Evolutionary conservation across 2,329 filamentous ascomycete species (phyloP), one percentile per base, ranked within the genome.

Genomic region (Claviceps sp.): DNA sequence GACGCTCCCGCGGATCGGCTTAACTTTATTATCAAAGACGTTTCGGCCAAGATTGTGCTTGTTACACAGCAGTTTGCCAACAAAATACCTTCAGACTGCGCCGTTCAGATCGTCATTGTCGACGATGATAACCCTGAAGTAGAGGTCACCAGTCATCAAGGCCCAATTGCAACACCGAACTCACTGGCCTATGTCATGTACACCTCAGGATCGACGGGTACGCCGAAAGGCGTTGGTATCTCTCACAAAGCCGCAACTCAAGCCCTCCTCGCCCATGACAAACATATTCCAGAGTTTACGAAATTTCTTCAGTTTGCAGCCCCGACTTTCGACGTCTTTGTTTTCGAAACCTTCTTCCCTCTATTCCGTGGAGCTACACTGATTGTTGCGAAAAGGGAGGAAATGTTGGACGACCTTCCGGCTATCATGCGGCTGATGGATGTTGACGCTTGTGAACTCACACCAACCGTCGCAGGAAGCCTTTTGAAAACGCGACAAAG

Each of bases 281-380:
- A 71, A 47, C 81, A 90, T 59, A 83, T 96, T 42, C 90, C 90
- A 2, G 41, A 50, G 0, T 95, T 95, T 62, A 73, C 73, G 16
- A 79, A 89, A 46, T 95, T 96, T 64, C 76, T 96, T 1, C 90
- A 96, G 64, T 95, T 95, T 65, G 90, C 90, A 4, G 85, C 89
- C 3, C 88, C 90, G 1, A 95, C 89, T 0, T 96, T 96, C 63
- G 90, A 96, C 65, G 90, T 96, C 7, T 95, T 88, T 0, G 84
- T 95, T 5, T 96, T 96, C 64, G 90, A 96, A 64, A 90, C 94
- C 6, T 95, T 95, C 73, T 95, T 95, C 57, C 86, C 90, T 0
- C 71, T 90, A 16, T 84, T 82, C 56, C 75, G 88, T 53, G 85
- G 85, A 2, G 72, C 72, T 22, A 95, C 88, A 0, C 70, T 96